A percentile compares a stretch with the other conserved stretches of the same genome.
phyloP scores from a whole-genome alignment of 2,329 filamentous ascomycete species.

The Apiospora aurea region DNA sequence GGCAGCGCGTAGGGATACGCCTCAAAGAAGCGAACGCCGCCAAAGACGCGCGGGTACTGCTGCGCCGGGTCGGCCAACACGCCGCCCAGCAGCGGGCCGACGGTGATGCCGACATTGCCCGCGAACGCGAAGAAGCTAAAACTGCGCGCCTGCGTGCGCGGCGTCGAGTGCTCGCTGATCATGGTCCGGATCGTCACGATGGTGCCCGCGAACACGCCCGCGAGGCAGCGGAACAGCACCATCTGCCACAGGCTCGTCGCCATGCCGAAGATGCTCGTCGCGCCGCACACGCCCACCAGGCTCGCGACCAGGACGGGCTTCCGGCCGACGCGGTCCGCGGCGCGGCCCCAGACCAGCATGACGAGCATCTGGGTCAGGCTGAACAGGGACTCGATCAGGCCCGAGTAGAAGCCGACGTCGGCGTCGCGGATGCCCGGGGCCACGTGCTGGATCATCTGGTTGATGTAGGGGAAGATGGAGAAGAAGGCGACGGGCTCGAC shows the following conservation, averaged over 20 bases:
- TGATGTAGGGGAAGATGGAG: slow-evolving; percentile 82
- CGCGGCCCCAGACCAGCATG: slow-evolving; percentile 77
- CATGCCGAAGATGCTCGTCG: slow-evolving; percentile 72
- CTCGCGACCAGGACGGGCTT: slow-evolving; percentile 76
- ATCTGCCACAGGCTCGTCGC: slow-evolving; percentile 74
- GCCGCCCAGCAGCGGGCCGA: slow-evolving; percentile 76
- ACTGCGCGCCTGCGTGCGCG: slow-evolving; percentile 72
- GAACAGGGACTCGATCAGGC: slow-evolving; percentile 78
- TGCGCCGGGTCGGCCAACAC: slow-evolving; percentile 70
- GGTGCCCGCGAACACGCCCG: slow-evolving; percentile 77
- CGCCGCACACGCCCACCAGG: slow-evolving; percentile 66
- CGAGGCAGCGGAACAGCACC: slow-evolving; percentile 73
- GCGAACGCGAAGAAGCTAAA: slow-evolving; percentile 82
- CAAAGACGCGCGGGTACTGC: slow-evolving; percentile 68
- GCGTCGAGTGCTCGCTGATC: slow-evolving; percentile 75
- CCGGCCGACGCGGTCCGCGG: slow-evolving; percentile 72
- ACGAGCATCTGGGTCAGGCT: slow-evolving; percentile 78
- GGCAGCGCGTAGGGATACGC: slow-evolving; percentile 72
- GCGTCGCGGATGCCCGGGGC: slow-evolving; percentile 66
- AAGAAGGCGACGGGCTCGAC: slow-evolving; percentile 85
- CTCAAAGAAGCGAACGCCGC: slow-evolving; percentile 62
- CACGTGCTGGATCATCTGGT: slow-evolving; percentile 71
- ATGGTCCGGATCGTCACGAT: slow-evolving; percentile 79
- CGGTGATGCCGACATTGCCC: slow-evolving; percentile 75
- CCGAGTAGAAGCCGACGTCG: slow-evolving; percentile 83